A percentile compares a stretch with the other conserved stretches of the same genome.
phyloP scores from a whole-genome alignment of 2,329 filamentous ascomycete genomes.

The Pezicula carpinea region DNA sequence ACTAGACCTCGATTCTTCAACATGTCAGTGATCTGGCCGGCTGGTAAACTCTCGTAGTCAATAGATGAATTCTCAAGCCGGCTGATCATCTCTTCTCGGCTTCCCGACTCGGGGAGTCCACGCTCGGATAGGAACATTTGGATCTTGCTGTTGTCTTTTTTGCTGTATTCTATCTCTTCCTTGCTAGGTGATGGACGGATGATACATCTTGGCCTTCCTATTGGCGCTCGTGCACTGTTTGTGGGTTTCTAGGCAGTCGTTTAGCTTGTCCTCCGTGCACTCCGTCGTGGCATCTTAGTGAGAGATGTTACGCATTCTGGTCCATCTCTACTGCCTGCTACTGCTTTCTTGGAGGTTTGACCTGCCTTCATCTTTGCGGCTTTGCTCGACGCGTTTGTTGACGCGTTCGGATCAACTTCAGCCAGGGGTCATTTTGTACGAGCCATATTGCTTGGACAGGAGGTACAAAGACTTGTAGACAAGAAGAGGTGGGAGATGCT shows the following conservation, averaged over 20 bases:
- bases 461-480: too few relatives aligned
- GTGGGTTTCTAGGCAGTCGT: neutral
- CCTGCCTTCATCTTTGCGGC: neutral
- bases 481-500: too few relatives aligned
- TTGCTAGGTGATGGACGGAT: neutral
- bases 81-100: constrained; percentile 16
- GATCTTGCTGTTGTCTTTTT: constrained; percentile 18
- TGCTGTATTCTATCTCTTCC: constrained; percentile 5
- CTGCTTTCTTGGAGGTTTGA: constrained; percentile 2
- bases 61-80: constrained; percentile 9
- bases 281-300: neutral
- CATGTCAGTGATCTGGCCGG: constrained; percentile 8
- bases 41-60: constrained; percentile 9
- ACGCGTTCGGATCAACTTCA: constrained; percentile 10
- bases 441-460: too few relatives aligned
- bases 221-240: neutral
- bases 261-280: neutral
- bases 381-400: neutral
- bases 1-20: constrained; percentile 9
- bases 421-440: constrained; percentile 11
- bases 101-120: constrained; percentile 3
- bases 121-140: constrained; percentile 11
- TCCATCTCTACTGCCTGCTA: neutral
- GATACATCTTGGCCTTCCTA: neutral
- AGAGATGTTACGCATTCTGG: neutral